Base-by-base conservation (phyloP, 208 protist species). In the Trypanosoma vivax region DNA sequence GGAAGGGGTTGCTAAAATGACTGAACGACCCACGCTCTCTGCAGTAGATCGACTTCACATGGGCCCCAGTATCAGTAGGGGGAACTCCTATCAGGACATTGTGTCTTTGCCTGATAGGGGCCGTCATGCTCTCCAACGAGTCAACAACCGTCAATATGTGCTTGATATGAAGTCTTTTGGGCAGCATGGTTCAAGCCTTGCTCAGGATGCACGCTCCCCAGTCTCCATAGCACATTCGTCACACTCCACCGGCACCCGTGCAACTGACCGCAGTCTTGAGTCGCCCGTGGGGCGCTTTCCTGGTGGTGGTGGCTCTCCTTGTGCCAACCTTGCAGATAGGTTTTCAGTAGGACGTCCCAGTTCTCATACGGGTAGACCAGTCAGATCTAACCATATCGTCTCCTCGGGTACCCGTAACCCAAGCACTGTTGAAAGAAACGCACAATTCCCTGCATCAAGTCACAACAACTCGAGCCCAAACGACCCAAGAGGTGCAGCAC, bases 31-130 rank as follows among this genome's bases (percentile, higher is more conserved):
- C n/a, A n/a, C n/a, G n/a, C n/a, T n/a, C n/a, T n/a, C n/a, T n/a
- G n/a, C n/a, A n/a, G n/a, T n/a, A n/a, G n/a, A n/a, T n/a, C n/a
- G n/a, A n/a, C n/a, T n/a, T n/a, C n/a, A n/a, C n/a, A n/a, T n/a
- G n/a, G n/a, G n/a, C n/a, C n/a, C n/a, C n/a, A n/a, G n/a, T n/a
- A n/a, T n/a, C n/a, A n/a, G n/a, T n/a, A n/a, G n/a, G n/a, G n/a
- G n/a, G n/a, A n/a, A n/a, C n/a, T n/a, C n/a, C n/a, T n/a, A n/a
- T 19, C 37, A 18, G 21, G 58, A 65, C 37, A 11, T 9, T 21
- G 11, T 48, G 4, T 28, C 37, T 29, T 23, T 21, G 1, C 7
- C 40, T 3, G 58, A 50, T 30, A 29, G 9, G 13, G 27, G 10
- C 33, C 16, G 50, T 1, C 10, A 10, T 31, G 24, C 11, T n/a